Evolutionary conservation across 2,329 filamentous ascomycete genomes (phyloP).

Genomic region (Penicillium sp.): DNA sequence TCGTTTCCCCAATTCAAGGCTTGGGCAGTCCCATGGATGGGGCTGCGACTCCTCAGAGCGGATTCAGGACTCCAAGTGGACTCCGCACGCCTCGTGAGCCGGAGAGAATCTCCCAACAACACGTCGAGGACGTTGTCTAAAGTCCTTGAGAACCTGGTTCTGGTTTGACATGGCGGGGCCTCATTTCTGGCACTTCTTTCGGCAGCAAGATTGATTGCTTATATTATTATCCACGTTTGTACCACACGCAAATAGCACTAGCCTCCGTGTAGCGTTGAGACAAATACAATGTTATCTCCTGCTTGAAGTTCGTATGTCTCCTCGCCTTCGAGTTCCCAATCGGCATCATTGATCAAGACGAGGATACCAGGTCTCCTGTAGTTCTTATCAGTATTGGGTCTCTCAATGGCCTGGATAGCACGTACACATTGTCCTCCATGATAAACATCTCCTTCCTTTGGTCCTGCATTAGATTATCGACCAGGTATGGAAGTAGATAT

Average conservation of each 20-base stretch:
- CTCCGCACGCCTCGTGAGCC: conserved; percentile 50
- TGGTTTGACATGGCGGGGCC: not conserved
- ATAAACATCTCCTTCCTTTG: conserved; percentile 86
- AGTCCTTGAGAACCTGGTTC: not conserved
- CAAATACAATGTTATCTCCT: conserved; percentile 90
- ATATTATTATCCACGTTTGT: conserved; percentile 7
- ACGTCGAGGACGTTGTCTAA: conserved; percentile 53
- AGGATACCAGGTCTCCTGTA: conserved; percentile 91
- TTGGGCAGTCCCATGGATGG: conserved; percentile 49
- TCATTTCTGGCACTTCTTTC: not conserved
- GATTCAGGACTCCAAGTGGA: conserved; percentile 38
- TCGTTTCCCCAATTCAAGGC: conserved; percentile 52
- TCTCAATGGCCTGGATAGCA: conserved; percentile 34
- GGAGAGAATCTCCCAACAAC: conserved; percentile 52
- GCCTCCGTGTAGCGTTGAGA: conserved; percentile 94
- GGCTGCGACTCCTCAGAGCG: conserved; percentile 52
- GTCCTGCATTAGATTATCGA: conserved; percentile 83
- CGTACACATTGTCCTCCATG: conserved; percentile 85
- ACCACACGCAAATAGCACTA: conserved; percentile 47
- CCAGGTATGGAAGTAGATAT: conserved; percentile 79
- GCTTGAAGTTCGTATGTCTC: conserved; percentile 83
- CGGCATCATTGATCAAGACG: conserved; percentile 94
- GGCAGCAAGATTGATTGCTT: conserved; percentile 5
- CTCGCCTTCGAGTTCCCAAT: conserved; percentile 98
- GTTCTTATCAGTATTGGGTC: conserved; percentile 26